phyloP scores from a whole-genome alignment of 768 basidiomycete species.

The Gautieria morchelliformis region DNA sequence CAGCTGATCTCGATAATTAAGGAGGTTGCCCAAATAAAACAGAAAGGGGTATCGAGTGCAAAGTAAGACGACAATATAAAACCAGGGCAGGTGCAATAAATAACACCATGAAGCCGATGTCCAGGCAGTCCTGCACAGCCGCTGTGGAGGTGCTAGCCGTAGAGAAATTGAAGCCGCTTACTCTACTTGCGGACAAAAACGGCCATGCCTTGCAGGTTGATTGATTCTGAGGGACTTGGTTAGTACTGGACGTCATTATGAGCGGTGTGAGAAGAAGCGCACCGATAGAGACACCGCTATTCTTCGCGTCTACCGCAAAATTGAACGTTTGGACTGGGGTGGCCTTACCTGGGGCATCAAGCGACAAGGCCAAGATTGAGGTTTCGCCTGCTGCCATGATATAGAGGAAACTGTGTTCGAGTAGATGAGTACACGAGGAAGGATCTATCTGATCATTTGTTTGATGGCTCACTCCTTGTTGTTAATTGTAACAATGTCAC shows the following conservation, averaged over 20 bases:
- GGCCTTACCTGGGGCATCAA: conserved; percentile 28
- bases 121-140: no score
- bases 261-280: neutral
- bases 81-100: no score
- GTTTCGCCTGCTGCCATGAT: conserved; percentile 30
- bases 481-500: conserved; percentile 20
- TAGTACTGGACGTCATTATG: neutral
- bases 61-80: no score
- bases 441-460: neutral
- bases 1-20: no score
- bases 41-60: no score
- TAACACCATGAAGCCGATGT: no score
- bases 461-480: conserved; percentile 19
- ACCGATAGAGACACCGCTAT: conserved; percentile 5
- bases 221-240: neutral
- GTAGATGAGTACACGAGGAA: neutral
- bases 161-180: no score
- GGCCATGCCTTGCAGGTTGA: conserved; percentile 9
- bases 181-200: conserved; percentile 1
- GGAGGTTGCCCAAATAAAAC: no score
- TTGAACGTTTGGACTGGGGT: conserved; percentile 5
- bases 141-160: no score
- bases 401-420: conserved; percentile 29
- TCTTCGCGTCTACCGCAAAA: neutral
- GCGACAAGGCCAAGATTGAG: conserved; percentile 29